Percentiles rank a stretch among this genome's conserved stretches.
phyloP scores from a whole-genome alignment of 176 grass and related monocot genomes.

The Carex cristatella region DNA sequence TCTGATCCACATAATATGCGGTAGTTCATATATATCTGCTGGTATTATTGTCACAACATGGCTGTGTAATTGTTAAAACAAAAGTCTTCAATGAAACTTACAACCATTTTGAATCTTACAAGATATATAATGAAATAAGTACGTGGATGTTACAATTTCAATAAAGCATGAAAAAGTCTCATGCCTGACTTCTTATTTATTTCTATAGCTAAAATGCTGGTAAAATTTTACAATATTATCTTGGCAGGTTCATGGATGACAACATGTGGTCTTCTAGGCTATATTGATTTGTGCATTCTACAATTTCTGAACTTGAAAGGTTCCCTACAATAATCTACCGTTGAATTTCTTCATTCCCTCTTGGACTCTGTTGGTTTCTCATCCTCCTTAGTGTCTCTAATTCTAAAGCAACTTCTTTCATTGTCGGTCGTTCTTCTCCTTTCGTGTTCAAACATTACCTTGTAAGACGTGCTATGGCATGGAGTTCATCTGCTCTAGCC shows the following conservation, averaged over 20 bases:
- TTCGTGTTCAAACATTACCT: neutral
- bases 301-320: neutral
- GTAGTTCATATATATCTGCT: neutral
- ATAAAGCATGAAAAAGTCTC: neutral
- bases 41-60: neutral
- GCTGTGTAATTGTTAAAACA: neutral
- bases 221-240: neutral
- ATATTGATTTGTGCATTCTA: neutral
- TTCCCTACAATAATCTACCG: neutral
- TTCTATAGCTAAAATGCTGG: neutral
- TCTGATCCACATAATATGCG: no score
- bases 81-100: no score
- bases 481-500: neutral
- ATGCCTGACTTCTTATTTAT: neutral
- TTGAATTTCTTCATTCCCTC: neutral
- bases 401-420: slow-evolving; percentile 22
- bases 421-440: slow-evolving; percentile 6
- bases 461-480: neutral
- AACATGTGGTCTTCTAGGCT: neutral
- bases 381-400: neutral
- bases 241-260: neutral
- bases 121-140: neutral
- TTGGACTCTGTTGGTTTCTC: neutral
- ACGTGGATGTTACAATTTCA: neutral
- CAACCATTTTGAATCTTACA: neutral